A percentile compares a stretch with the other conserved stretches of the same genome.
These are phyloP conservation scores for Austroboletus eburneus DNA, from an alignment of 768 basidiomycete genomes.

Conservation along the genomic window DNA sequence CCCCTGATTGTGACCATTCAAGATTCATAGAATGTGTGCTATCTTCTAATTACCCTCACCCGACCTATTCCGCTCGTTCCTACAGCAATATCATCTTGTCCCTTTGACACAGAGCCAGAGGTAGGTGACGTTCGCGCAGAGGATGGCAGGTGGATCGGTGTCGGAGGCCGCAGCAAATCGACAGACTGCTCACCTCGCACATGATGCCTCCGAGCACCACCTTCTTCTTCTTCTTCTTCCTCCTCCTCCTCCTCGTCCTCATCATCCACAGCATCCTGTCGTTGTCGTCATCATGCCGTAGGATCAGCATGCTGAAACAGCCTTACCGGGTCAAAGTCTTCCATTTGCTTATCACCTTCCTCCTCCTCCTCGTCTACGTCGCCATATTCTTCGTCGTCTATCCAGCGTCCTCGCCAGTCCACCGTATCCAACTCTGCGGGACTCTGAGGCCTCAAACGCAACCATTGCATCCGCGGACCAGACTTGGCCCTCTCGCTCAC, in stretches of 20 bases:
- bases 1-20: slow-evolving; percentile 9
- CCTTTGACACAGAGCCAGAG: slow-evolving; percentile 44
- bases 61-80: slow-evolving; percentile 34
- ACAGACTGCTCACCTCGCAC: slow-evolving; percentile 35
- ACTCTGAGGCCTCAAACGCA: slow-evolving; percentile 80
- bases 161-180: slow-evolving; percentile 35
- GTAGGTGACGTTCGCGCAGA: slow-evolving; percentile 52
- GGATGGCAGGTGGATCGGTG: slow-evolving; percentile 39
- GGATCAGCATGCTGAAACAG: not conserved
- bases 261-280: slow-evolving; percentile 51
- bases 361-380: slow-evolving; percentile 54
- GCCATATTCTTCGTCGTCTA: slow-evolving; percentile 70
- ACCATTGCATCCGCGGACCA: slow-evolving; percentile 97
- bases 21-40: slow-evolving; percentile 18
- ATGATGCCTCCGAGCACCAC: slow-evolving; percentile 24
- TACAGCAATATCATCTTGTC: slow-evolving; percentile 32
- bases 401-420: slow-evolving; percentile 90
- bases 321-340: slow-evolving; percentile 79
- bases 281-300: slow-evolving; percentile 3
- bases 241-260: slow-evolving; percentile 60
- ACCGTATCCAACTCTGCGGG: slow-evolving; percentile 80
- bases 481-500: slow-evolving; percentile 93
- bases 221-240: slow-evolving; percentile 34
- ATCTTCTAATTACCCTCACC: slow-evolving; percentile 52
- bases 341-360: slow-evolving; percentile 69